Base-by-base conservation (phyloP, 495 filamentous ascomycete genomes). In the Tuber umbilicatum region DNA sequence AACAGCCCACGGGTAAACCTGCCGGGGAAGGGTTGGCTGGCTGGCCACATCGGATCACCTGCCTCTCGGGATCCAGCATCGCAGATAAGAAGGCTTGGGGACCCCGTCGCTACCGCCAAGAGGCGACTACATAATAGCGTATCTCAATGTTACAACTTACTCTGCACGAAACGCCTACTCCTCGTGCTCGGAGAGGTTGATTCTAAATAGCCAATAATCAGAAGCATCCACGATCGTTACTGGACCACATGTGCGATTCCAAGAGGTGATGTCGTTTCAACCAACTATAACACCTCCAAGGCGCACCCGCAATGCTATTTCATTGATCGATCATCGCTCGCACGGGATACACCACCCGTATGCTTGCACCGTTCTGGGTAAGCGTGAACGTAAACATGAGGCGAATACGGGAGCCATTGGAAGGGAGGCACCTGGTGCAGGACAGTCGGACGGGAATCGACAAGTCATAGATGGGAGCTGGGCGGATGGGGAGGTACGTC, bases 231-330 rank as follows among this genome's bases (percentile, higher is more conserved):
- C 27, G 27, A 31, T 64, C 55, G 31, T 35, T 31, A 64, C 55
- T 64, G 55, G 55, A 35, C 55, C 55, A 64, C 55, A 64, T 64
- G 55, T 35, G 55, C 55, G 27, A 64, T 64, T 64, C 55, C 55
- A 35, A 64, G 55, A 64, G 55, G 55, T 31, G 27, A 31, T 64
- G n/a, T 12, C 5, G 55, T 64, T 64, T 35, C 55, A 31, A 6
- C 55, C 55, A 64, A 64, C 55, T 0, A 35, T 19, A 64, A 35
- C 35, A 19, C 5, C 35, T 35, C 27, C 55, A 64, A 35, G 27
- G 27, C 55, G 55, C 27, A 35, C 55, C 27, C 12, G 14, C 2
- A 16, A 2, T 19, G 10, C 10, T 12, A 64, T 35, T 35, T 6
- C 55, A 3, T 17, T n/a, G 12, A 14, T 12, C 55, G 55, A 64